These are phyloP conservation scores for Cudoniella acicularis DNA, from an alignment of 495 filamentous ascomycete species.

Conservation along the genomic window DNA sequence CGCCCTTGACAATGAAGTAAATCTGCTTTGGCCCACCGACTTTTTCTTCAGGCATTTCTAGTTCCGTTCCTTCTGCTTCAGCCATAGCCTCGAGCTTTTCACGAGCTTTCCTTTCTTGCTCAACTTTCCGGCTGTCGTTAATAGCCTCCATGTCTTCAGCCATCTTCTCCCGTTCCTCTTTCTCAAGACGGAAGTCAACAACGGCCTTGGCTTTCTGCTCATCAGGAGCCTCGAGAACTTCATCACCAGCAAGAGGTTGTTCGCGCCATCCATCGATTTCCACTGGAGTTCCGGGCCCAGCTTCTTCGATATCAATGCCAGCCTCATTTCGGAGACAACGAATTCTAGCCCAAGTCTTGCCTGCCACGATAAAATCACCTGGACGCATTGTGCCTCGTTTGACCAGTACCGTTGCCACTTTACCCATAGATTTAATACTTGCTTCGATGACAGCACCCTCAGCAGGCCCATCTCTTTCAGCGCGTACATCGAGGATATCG, in stretches of 20 bases:
- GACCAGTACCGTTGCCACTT: constrained; percentile 85
- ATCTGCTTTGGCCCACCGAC: constrained; percentile 58
- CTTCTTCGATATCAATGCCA: constrained; percentile 63
- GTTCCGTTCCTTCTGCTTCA: constrained; percentile 24
- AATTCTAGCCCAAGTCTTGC: constrained; percentile 78
- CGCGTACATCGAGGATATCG: constrained; percentile 86
- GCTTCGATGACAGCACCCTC: constrained; percentile 96
- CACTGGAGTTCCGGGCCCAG: constrained; percentile 84
- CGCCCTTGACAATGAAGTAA: constrained; percentile 84
- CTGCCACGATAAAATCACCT: constrained; percentile 86
- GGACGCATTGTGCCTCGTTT: constrained; percentile 77
- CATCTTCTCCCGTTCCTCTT: constrained; percentile 52
- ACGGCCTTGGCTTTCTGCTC: constrained; percentile 80
- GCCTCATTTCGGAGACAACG: constrained; percentile 82
- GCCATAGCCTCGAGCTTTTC: constrained; percentile 38
- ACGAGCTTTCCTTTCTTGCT: constrained; percentile 55
- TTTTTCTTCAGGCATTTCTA: constrained; percentile 26
- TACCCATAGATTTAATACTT: constrained; percentile 81
- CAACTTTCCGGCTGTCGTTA: constrained; percentile 61
- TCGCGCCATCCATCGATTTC: constrained; percentile 94
- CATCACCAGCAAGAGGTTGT: constrained; percentile 82
- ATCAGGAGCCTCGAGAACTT: constrained; percentile 74
- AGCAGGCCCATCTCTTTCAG: constrained; percentile 67
- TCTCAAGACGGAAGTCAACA: constrained; percentile 69
- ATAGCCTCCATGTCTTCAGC: constrained; percentile 72